Percentiles rank a stretch among this genome's conserved stretches.
Conservation (phyloP, 495 filamentous ascomycete species). For the Xylaria cubensis region DNA sequence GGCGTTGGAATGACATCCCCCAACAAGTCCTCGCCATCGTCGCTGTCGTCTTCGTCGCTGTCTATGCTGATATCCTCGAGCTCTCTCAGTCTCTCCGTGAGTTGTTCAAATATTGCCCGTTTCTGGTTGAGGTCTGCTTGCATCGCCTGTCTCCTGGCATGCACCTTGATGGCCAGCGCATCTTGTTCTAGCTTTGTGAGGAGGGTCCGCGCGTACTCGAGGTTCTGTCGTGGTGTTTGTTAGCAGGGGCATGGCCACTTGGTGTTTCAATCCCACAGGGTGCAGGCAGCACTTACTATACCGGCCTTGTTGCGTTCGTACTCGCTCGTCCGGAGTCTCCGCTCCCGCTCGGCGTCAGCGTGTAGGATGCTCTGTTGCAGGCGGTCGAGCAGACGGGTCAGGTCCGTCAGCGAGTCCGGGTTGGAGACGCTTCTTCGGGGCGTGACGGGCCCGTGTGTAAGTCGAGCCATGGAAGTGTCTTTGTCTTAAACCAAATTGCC, state of each 20-base stretch:
- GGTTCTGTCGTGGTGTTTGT: constrained; percentile 60
- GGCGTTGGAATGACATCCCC: constrained; percentile 54
- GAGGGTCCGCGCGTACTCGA: constrained; percentile 78
- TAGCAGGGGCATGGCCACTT: not conserved
- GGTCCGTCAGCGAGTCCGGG: constrained; percentile 55
- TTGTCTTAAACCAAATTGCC: not conserved
- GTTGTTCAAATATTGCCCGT: constrained; percentile 61
- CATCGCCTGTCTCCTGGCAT: constrained; percentile 67
- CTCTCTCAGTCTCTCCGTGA: constrained; percentile 68
- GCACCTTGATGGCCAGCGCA: constrained; percentile 67
- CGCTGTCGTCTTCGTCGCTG: constrained; percentile 51
- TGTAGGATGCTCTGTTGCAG: constrained; percentile 76
- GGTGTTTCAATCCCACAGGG: not conserved
- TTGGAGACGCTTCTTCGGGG: constrained; percentile 34
- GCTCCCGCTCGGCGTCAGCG: constrained; percentile 64
- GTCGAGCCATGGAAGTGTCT: constrained; percentile 34
- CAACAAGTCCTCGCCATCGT: constrained; percentile 58
- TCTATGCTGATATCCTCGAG: constrained; percentile 62
- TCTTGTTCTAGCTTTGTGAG: constrained; percentile 81
- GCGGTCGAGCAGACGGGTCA: constrained; percentile 75
- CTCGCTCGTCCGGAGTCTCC: constrained; percentile 64
- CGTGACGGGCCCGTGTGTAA: constrained; percentile 39
- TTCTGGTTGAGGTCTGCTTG: constrained; percentile 72
- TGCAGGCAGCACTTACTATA: constrained; percentile 56
- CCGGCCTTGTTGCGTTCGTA: constrained; percentile 73